Base-by-base conservation (phyloP, 192 early-diverging fungal species). In the Podila epicladia region DNA sequence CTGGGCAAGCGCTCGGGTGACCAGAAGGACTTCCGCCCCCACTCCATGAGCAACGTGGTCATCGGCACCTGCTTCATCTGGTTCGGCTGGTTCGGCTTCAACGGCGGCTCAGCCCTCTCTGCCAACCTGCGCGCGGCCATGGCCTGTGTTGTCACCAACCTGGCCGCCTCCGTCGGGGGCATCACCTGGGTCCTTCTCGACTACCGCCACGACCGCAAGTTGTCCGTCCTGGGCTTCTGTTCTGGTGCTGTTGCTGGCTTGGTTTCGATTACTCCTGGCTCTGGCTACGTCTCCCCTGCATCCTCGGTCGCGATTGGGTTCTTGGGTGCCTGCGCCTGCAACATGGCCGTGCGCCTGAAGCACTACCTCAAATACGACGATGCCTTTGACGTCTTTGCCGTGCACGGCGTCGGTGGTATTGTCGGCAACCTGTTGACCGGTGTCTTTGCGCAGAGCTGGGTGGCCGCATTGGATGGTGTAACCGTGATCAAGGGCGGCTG, bases 1-100 rank as follows among this genome's bases (percentile, higher is more conserved):
- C 69, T 97, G 29, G 97, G 97, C 57, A 92, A 91, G 71, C 92
- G 97, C 51, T 85, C 89, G 50, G 91, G 93, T 72, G 91, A 90
- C 64, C 93, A 92, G 17, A 77, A 75, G 11, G 87, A 92, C 28
- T 94, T 92, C 84, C 91, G 91, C 58, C 95, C 97, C 9, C 95
- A 97, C 83, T 94, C 93, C 85, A 92, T 97, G 83, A 91, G 93
- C 75, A 94, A 95, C 84, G 96, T 98, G 22, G 93, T 97, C 69
- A 87, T 98, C 45, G 97, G 95, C 26, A 93, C 94, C 26, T 89
- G 90, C 53, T 88, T 98, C 60, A 87, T 98, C 58, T 97, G 96
- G 95, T 96, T 97, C 62, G 96, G 97, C 58, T 98, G 97, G 97
- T 94, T 95, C 67, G 96, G 95, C 0, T 99, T 99, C 89, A 98